Evolutionary conservation across 345 rosid genomes (phyloP).

Genomic region (Capsella bursapastoris): DNA sequence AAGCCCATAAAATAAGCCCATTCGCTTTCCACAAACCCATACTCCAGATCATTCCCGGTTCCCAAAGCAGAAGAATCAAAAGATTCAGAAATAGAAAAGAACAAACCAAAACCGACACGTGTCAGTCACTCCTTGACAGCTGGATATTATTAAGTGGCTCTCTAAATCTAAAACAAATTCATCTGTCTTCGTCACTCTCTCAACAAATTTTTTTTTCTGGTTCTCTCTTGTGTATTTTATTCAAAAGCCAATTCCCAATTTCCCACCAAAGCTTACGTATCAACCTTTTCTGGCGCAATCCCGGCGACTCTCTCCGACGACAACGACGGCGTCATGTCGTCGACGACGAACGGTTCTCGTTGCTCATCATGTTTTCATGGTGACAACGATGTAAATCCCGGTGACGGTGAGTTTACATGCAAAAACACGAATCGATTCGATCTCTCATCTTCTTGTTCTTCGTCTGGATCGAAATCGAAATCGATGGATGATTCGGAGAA

Average conservation of each 20-base stretch:
- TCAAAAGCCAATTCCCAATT: slow-evolving; percentile 44
- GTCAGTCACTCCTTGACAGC: slow-evolving; percentile 2
- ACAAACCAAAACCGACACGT: slow-evolving; percentile 24
- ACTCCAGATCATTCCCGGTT: not conserved
- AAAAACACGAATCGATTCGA: slow-evolving; percentile 43
- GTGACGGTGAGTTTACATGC: slow-evolving; percentile 38
- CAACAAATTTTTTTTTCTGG: not conserved
- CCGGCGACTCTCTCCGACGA: slow-evolving; percentile 29
- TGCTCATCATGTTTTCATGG: slow-evolving; percentile 37
- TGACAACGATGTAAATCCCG: slow-evolving; percentile 40
- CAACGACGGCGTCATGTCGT: slow-evolving; percentile 42
- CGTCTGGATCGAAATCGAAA: slow-evolving; percentile 37
- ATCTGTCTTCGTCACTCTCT: slow-evolving; percentile 29
- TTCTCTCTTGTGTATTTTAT: not conserved
- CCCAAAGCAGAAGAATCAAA: slow-evolving; percentile 2
- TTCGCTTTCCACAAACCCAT: not conserved
- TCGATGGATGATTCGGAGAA: slow-evolving; percentile 64
- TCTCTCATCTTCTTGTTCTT: slow-evolving; percentile 39
- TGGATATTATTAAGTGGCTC: slow-evolving; percentile 9
- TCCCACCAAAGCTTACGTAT: slow-evolving; percentile 55
- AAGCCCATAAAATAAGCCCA: not conserved
- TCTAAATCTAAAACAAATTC: not conserved
- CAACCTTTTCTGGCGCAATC: slow-evolving; percentile 24
- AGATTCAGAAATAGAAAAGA: not conserved
- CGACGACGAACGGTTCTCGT: slow-evolving; percentile 25